These are phyloP conservation scores for Pseudogymnoascus sp. DNA, from an alignment of 2,329 filamentous ascomycete genomes.

Conservation along the genomic window DNA sequence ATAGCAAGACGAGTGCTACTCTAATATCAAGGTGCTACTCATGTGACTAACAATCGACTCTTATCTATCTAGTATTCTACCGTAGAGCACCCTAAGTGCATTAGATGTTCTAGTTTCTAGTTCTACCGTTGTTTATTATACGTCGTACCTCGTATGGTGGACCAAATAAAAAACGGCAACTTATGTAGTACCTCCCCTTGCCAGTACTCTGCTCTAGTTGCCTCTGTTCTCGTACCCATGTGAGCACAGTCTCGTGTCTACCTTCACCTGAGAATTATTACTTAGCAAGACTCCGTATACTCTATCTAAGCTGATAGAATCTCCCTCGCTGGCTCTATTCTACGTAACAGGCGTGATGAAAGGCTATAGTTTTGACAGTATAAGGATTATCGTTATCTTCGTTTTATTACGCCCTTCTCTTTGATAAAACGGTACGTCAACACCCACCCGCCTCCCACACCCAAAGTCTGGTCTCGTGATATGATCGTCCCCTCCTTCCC, in stretches of 20 bases:
- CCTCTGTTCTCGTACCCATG: not conserved
- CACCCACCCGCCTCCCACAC: not conserved
- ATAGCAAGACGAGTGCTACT: not conserved
- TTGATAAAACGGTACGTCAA: not conserved
- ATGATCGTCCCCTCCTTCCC: not conserved
- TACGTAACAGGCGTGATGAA: not conserved
- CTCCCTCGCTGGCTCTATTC: not conserved
- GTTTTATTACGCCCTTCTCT: not conserved
- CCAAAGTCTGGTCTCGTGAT: slow-evolving; percentile 8
- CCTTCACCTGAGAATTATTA: not conserved
- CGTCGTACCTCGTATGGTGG: not conserved
- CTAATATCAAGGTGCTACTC: not conserved
- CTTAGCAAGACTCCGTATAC: not conserved
- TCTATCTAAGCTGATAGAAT: not conserved
- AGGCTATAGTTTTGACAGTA: not conserved
- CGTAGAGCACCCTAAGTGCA: not conserved
- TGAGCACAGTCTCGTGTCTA: not conserved
- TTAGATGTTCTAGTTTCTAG: not conserved
- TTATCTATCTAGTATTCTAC: not conserved
- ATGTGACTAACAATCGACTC: not conserved
- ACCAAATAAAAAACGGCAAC: not conserved
- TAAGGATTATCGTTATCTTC: not conserved
- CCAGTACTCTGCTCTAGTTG: not conserved
- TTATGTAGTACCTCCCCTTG: not conserved
- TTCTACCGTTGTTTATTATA: not conserved